phyloP scores from a whole-genome alignment of 1,284 basidiomycete genomes.

The Ganoderma boninense region DNA sequence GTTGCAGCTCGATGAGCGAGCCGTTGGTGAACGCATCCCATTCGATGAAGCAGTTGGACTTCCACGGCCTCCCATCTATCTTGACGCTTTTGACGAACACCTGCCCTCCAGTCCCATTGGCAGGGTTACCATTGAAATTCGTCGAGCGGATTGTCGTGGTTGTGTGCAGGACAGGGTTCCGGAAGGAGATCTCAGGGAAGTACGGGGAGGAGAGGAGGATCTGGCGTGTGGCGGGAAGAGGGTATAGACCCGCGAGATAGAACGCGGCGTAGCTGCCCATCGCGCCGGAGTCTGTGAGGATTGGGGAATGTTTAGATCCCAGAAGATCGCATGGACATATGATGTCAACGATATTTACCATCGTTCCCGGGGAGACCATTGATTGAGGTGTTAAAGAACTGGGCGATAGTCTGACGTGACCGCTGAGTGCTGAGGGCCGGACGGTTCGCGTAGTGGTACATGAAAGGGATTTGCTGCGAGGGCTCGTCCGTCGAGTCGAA shows the following conservation, averaged over 20 bases:
- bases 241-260: conserved; percentile 68
- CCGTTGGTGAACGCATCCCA: conserved; percentile 66
- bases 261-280: conserved; percentile 76
- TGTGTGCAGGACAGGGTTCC: conserved; percentile 61
- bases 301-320: no score
- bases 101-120: conserved; percentile 56
- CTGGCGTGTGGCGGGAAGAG: conserved; percentile 66
- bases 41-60: conserved; percentile 68
- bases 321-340: no score
- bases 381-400: conserved; percentile 62
- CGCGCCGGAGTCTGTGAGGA: conserved; percentile 54
- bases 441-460: conserved; percentile 70
- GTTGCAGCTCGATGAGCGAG: conserved; percentile 55
- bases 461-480: conserved; percentile 68
- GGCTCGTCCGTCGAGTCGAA: conserved; percentile 68
- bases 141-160: conserved; percentile 63
- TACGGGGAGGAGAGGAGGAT: conserved; percentile 68
- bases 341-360: conserved; percentile 44
- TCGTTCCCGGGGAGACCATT: conserved; percentile 70
- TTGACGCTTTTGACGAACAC: conserved; percentile 68
- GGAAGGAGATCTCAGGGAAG: conserved; percentile 67
- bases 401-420: conserved; percentile 60
- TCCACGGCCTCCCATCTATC: conserved; percentile 62
- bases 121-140: conserved; percentile 62
- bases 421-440: conserved; percentile 65